A percentile compares a stretch with the other conserved stretches of the same genome.
phyloP scores from a whole-genome alignment of 202 grass and related monocot species.

The Setaria viridis region DNA sequence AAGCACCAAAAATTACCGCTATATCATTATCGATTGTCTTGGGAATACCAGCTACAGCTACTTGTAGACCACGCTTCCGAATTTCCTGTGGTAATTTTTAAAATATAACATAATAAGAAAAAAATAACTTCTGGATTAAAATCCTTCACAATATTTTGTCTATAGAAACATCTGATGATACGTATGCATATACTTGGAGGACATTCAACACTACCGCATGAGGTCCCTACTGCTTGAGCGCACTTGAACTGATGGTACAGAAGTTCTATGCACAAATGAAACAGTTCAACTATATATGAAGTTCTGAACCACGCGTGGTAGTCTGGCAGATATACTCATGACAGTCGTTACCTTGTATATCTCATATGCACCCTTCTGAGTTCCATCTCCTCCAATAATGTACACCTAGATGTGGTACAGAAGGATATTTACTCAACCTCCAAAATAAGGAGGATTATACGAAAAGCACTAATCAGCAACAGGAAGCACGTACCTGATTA shows the following conservation, averaged over 20 bases:
- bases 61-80: conserved; percentile 73
- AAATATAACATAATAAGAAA: conserved; percentile 4
- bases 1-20: conserved; percentile 60
- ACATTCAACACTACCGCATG: not conserved
- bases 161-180: not conserved
- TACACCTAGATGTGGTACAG: conserved; percentile 65
- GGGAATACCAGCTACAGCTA: conserved; percentile 85
- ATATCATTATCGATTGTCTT: conserved; percentile 99
- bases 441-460: conserved; percentile 6
- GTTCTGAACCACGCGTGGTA: not conserved
- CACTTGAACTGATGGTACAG: not conserved
- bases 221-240: not conserved
- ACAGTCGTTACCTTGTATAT: conserved; percentile 85
- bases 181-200: not conserved
- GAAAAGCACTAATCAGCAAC: conserved; percentile 30
- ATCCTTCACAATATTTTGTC: not conserved
- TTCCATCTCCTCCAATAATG: conserved; percentile 96
- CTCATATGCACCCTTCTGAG: conserved; percentile 89
- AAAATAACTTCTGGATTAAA: not conserved
- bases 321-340: conserved; percentile 2
- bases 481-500: conserved; percentile 67
- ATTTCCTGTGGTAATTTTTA: conserved; percentile 71
- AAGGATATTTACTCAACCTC: conserved; percentile 9
- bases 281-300: conserved; percentile 18
- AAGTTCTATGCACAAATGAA: not conserved